Evolutionary conservation across 2,329 filamentous ascomycete species (phyloP), one percentile per base, ranked within the genome.

Genomic region (Xylariomycetidae sp.): DNA sequence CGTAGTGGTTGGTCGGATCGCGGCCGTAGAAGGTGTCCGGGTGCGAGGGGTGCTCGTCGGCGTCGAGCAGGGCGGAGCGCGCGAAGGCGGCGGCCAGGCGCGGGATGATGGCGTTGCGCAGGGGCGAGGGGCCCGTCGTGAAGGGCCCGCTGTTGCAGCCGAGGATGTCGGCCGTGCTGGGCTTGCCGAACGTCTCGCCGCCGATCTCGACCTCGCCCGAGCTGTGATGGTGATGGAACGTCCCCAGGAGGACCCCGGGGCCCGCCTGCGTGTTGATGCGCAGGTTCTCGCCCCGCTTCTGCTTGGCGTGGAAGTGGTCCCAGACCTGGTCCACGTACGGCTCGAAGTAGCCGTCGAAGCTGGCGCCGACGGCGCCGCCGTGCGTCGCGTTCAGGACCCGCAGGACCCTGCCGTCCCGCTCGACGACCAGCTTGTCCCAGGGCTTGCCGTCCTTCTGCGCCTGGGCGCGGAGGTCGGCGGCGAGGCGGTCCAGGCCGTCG

Each of bases 131-230:
- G 50, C 44, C 61, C 6, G 56, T 64, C 6, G 65, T 62, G 44
- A 83, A 82, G 0, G 78, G 77, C 0, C 79, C 79, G 2, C 71
- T 77, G 45, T 72, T 79, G 59, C 80, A 84, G 22, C 71, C 72
- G 50, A 85, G 77, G 41, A 87, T 81, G 54, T 86, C 82, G 10
- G 61, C 61, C 2, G 74, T 74, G 2, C 61, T 69, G 0, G 82
- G 82, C 37, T 71, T 66, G 2, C 51, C 38, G 52, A 85, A 86
- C 2, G 26, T 20, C 44, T 67, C 63, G 8, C 44, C 42, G 22
- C 53, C 61, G 16, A 65, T 45, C 2, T 61, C 59, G 4, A 68
- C 46, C 36, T 54, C 53, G n/a, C 62, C 59, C 20, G 20, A 23
- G n/a, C n/a, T 23, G 7, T 57, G 60, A 25, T 58, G 44, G 43